Conservation (phyloP, 1,284 basidiomycete genomes). For the Prillingera fragicola region DNA sequence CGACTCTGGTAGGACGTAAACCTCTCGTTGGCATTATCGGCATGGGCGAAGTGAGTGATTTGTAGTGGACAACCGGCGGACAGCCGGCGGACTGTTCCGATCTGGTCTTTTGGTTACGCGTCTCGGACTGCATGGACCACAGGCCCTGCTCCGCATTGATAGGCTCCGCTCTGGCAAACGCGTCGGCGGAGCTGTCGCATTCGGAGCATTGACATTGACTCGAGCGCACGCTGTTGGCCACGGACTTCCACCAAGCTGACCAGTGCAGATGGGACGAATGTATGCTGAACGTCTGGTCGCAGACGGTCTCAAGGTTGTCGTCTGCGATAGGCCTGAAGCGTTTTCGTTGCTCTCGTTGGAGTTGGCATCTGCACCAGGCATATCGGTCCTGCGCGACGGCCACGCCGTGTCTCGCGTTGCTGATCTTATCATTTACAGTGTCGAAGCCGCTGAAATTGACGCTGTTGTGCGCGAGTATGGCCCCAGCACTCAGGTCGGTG, state of each 20-base stretch:
- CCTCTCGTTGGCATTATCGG: conserved; percentile 80
- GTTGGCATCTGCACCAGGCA: conserved; percentile 55
- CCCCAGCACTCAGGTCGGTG: conserved; percentile 86
- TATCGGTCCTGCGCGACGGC: conserved; percentile 69
- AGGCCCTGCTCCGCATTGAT: no score
- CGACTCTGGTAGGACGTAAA: conserved; percentile 51
- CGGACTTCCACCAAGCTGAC: no score
- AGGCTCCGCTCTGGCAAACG: no score
- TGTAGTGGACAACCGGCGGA: no score
- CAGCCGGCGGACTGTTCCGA: no score
- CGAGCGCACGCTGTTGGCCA: no score
- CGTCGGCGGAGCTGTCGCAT: no score
- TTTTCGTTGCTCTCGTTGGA: conserved; percentile 62
- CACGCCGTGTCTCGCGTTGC: conserved; percentile 76
- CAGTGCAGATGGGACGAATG: conserved; percentile 93
- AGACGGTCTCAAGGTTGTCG: conserved; percentile 62
- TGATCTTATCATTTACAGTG: conserved; percentile 87
- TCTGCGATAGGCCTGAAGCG: conserved; percentile 80
- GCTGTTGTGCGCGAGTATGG: conserved; percentile 81
- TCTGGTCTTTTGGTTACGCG: no score
- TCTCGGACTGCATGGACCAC: no score
- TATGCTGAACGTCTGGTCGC: conserved; percentile 61
- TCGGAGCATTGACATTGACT: no score
- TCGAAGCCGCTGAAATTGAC: conserved; percentile 87
- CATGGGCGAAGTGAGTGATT: conserved; percentile 59